Base-by-base conservation (phyloP, 768 basidiomycete species). In the Cantharellus cinnabarinus region DNA sequence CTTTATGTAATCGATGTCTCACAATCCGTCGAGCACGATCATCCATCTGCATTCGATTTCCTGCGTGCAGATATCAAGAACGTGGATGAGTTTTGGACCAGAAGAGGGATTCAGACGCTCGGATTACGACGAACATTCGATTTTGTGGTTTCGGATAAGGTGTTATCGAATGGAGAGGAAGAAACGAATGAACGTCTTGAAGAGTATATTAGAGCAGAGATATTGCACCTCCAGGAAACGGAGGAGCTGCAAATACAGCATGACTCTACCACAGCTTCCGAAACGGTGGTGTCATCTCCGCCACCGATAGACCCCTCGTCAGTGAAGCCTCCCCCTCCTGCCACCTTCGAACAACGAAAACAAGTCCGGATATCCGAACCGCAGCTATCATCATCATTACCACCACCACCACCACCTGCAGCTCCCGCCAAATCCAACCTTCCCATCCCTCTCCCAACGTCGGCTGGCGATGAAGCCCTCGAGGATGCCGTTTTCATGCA, bases 1-100 rank as follows among this genome's bases (percentile, higher is more conserved):
- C 76, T 95, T 15, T 90, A 79, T 70, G 83, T 98, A 65, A 98
- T 99, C 71, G 95, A 99, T 69, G 95, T 99, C 60, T 95, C 93
- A 1, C 95, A 99, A 68, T 93, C 89, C 63, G 93, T 99, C 41
- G 95, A 99, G 66, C 93, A 97, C 67, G 94, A 98, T 69, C 95
- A 99, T 65, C 95, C 94, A 0, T 76, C 84, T 38, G 89, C 95
- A 0, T 97, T 91, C 68, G 94, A 99, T 70, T 99, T 99, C 71
- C 76, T 99, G 42, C 82, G 93, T 37, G 81, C 77, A 51, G 95
- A 99, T 69, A 78, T 99, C 56, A 82, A 81, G 64, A 98, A 99
- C 68, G 75, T 91, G 50, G 90, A 95, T 61, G 93, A 91, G 41
- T 99, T 86, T 70, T 99, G 97, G 68, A 76, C 77, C 3, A 75